Evolutionary conservation across 306 rosid species (phyloP), one percentile per base, ranked within the genome.

Genomic region (Crotalaria pallida): DNA sequence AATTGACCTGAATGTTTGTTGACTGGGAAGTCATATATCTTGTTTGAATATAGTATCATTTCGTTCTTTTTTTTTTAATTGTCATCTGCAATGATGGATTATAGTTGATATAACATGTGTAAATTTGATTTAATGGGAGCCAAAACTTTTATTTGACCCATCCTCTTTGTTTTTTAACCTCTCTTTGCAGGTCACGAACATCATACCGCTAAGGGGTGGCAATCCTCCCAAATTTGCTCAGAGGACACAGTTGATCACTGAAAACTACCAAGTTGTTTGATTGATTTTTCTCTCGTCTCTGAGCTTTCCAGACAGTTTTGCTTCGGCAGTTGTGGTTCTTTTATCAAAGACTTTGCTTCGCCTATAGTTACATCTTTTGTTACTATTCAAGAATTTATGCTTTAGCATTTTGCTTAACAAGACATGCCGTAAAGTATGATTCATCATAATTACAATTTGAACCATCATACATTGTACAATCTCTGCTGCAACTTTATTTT

Each of bases 171-270:
- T 9, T 50, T n/a, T 44, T n/a, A 13, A 33, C 38, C 58, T 67
- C 56, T 40, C 6, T 13, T 49, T 72, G 73, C 77, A 88, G 96
- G 92, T 88, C 64, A 78, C 76, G 7, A 88, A 80, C 75, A 68
- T 90, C 77, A 63, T 93, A 69, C 97, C 96, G 23, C 79, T 73
- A 18, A 87, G 71, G 67, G 96, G 97, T 56, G 96, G 97, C 31
- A 82, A 80, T 72, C 83, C 92, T 64, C 98, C 98, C 74, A 88
- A 78, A 72, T 84, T 73, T 73, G 40, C 90, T 59, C 98, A 93
- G 86, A 87, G 98, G 83, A 88, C 96, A 53, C 98, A 93, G 57
- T 81, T 93, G 83, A 49, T 90, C 41, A 81, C 98, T 0, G 98
- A 93, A 79, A 87, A 84, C 75, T 93, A 93, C 73, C 94, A 84